Evolutionary conservation across 805 yeast species (phyloP), one percentile per base, ranked within the genome.

Genomic region (Komagataella kurtzmanii): DNA sequence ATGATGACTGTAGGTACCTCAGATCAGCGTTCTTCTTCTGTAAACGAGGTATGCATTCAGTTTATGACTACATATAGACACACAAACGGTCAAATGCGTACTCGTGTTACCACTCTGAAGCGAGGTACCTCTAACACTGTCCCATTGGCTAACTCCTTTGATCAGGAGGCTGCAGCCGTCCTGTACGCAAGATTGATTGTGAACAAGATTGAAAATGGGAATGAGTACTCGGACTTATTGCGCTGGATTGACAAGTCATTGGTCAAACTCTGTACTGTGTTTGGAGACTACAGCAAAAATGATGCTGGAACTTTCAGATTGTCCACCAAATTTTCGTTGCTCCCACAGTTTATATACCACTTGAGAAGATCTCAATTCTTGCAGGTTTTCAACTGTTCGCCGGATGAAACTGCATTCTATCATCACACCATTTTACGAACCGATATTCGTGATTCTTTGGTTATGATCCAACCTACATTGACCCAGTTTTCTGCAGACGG

Each of bases 91-190:
- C 77, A 91, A 10, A 85, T 79, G 63, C 79, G 97, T 61, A 72
- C 88, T 54, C 80, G 97, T 59, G 97, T 93, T 43, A 91, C 99
- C 19, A 93, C 98, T 0, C 75, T 93, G 54, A 71, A 74, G 53
- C 73, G 80, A 63, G 65, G 74, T 54, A 74, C 79, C 53, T 76
- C 81, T 12, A 63, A 61, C 49, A 67, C 74, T 23, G 78, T 77
- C 46, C 79, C 75, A 49, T 67, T 79, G 54, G 69, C 80, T 17
- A 68, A 68, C 53, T 61, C 93, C n/a, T 93, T 93, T 66, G 99
- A 93, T 69, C 98, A 93, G 73, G 98, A 93, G 68, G 96, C 97
- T 10, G 97, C 99, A 3, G 95, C 97, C 14, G 97, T 90, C 1
- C 71, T 90, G 54, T 84, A 91, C 83, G 85, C 97, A 1, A 77